A percentile compares a stretch with the other conserved stretches of the same genome.
These are phyloP conservation scores for Tulasnella sp. DNA, from an alignment of 768 basidiomycete species.

Conservation along the genomic window DNA sequence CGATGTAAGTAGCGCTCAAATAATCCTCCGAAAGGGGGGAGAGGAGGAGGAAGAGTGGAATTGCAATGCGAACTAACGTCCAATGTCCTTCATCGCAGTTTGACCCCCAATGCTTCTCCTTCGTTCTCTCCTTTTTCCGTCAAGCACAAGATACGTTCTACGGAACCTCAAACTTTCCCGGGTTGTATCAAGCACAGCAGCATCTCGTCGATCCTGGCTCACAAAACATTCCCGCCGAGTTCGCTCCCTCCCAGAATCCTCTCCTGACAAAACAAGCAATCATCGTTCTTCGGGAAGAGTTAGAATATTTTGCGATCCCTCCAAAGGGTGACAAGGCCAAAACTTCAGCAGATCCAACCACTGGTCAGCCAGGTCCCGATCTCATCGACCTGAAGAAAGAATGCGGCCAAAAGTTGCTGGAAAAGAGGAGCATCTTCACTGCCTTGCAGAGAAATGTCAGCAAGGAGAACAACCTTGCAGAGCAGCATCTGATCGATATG, in stretches of 20 bases:
- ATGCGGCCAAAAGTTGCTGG: constrained; percentile 83
- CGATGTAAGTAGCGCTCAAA: constrained; percentile 63
- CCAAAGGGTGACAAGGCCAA: constrained; percentile 57
- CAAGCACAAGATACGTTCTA: constrained; percentile 87
- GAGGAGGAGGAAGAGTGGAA: constrained; percentile 5
- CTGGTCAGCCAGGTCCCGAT: constrained; percentile 73
- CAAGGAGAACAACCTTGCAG: constrained; percentile 97
- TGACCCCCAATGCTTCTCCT: constrained; percentile 94
- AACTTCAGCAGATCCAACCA: constrained; percentile 54
- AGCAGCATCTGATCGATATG: constrained; percentile 99
- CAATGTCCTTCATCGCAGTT: constrained; percentile 53
- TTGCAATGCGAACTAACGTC: constrained; percentile 23
- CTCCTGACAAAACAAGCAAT: constrained; percentile 94
- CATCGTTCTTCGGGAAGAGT: constrained; percentile 94
- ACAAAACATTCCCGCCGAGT: constrained; percentile 44
- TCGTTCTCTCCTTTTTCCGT: constrained; percentile 88
- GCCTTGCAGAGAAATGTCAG: constrained; percentile 98
- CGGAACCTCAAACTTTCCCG: constrained; percentile 68
- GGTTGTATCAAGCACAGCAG: constrained; percentile 73
- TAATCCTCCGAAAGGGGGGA: neutral
- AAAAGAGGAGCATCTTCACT: constrained; percentile 90
- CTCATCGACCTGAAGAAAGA: constrained; percentile 77
- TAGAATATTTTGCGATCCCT: constrained; percentile 97
- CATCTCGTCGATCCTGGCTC: constrained; percentile 59
- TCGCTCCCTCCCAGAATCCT: constrained; percentile 76